Evolutionary conservation across 805 yeast species (phyloP), one percentile per base, ranked within the genome.

Genomic region (Babjeviella inositovora): DNA sequence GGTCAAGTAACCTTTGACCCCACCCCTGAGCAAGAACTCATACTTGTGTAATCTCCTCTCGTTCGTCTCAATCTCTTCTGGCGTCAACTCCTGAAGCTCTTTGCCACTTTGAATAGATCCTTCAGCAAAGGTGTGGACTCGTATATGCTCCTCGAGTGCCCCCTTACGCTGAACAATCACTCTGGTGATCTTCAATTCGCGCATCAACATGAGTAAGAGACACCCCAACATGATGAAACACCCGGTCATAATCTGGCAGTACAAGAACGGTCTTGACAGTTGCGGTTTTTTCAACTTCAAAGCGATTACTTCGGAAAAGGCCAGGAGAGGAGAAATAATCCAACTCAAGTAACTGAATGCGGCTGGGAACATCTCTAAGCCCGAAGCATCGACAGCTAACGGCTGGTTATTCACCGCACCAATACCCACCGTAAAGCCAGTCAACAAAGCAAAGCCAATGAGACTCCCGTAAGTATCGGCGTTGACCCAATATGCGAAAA

Each of bases 291-390:
- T 50, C 22, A 69, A 37, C 3, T 66, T 53, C 27, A 70, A 57
- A 0, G 69, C 75, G 23, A 69, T 57, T 6, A 65, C 55, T 41
- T 70, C 79, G 4, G 68, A 50, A 2, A 58, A 53, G 13, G 70
- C 39, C 5, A 58, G 39, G 15, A 42, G 24, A 3, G 49, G 32
- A 2, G 53, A 45, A 15, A 44, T 41, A 9, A 33, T 23, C 7
- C 41, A 23, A 24, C 47, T 51, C 5, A 49, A 43, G 24, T 42
- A 47, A 5, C 50, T 37, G 45, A 59, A 45, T 4, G 41, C 41
- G 8, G 49, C 37, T 4, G 47, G 46, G 20, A 39, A 45, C 13
- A 32, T 20, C n/a, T 26, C 24, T 9, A 39, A 32, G 1, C 37
- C 35, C 8, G 39, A 41, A 11, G 41, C 25, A 22, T 47, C 51